Evolutionary conservation across 176 grass and related monocot genomes (phyloP).

Genomic region (Thalia dealbata): DNA sequence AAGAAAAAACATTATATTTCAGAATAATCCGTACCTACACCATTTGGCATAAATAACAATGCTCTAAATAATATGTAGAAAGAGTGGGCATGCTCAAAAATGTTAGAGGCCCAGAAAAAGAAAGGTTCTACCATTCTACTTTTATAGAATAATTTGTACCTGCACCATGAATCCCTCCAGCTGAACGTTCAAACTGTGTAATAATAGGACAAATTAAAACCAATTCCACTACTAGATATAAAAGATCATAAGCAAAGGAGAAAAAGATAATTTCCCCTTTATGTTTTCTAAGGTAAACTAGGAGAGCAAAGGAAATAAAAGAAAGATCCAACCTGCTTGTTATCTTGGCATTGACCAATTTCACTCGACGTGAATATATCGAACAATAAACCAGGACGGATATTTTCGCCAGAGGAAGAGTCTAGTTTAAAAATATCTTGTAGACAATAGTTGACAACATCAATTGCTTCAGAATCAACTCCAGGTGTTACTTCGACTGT

Average conservation of each 20-base stretch:
- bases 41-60: no score
- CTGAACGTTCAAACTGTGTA: constrained; percentile 36
- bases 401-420: constrained; percentile 26
- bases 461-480: constrained; percentile 51
- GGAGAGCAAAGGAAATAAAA: neutral
- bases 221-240: no score
- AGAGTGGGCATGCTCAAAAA: neutral
- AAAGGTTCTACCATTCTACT: neutral
- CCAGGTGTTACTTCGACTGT: constrained; percentile 52
- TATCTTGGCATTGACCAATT: constrained; percentile 20
- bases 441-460: constrained; percentile 55
- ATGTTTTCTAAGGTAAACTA: neutral
- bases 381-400: constrained; percentile 42
- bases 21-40: no score
- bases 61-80: no score
- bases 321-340: neutral
- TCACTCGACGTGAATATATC: constrained; percentile 37
- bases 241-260: neutral
- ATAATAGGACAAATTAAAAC: constrained; percentile 13
- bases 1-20: neutral
- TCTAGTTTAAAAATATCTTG: constrained; percentile 37
- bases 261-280: neutral
- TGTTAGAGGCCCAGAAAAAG: neutral
- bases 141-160: constrained; percentile 30
- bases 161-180: constrained; percentile 37